Evolutionary conservation across 2,329 filamentous ascomycete species (phyloP), one percentile per base, ranked within the genome.

Genomic region (Xylaria sp.): DNA sequence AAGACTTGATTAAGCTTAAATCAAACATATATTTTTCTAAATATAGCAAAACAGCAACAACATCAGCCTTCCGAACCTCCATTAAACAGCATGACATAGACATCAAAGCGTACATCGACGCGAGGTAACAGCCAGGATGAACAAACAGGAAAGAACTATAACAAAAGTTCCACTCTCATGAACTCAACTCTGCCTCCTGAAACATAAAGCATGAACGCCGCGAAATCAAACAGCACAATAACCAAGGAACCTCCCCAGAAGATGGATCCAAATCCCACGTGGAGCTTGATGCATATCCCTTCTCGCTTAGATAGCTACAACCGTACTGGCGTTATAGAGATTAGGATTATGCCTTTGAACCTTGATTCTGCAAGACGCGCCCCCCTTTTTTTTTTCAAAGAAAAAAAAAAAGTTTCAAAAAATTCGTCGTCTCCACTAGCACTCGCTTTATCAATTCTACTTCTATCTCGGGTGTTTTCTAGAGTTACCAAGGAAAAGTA

Each of bases 111-210:
- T 55, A 23, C 50, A 18, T 2, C 30, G 2, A 34, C 18, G 50
- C 50, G 10, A 34, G 50, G 34, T 39, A 41, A 28, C 53, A 56
- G 53, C 53, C 53, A 56, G 41, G 53, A 36, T 7, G 25, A 36
- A 41, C 30, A 39, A 12, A 39, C 6, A 18, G 9, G 20, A 10
- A 39, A 15, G 52, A 55, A 36, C 52, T 55, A 55, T 55, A 36
- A 8, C 30, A 55, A 55, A 15, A 9, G 2, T 13, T 20, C 48
- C 28, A 34, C 7, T 25, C 30, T 36, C 18, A n/a, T n/a, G 25
- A 28, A 48, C 15, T 13, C 3, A 46, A 25, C 9, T 5, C 43
- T 12, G 18, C 39, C 39, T 46, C n/a, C 4, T 46, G 3, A 12
- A 18, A 30, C 2, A 18, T 10, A 30, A 50, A 30, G 46, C 46